These are phyloP conservation scores for Cyclocybe cylindracea DNA, from an alignment of 768 basidiomycete species.

Conservation along the genomic window DNA sequence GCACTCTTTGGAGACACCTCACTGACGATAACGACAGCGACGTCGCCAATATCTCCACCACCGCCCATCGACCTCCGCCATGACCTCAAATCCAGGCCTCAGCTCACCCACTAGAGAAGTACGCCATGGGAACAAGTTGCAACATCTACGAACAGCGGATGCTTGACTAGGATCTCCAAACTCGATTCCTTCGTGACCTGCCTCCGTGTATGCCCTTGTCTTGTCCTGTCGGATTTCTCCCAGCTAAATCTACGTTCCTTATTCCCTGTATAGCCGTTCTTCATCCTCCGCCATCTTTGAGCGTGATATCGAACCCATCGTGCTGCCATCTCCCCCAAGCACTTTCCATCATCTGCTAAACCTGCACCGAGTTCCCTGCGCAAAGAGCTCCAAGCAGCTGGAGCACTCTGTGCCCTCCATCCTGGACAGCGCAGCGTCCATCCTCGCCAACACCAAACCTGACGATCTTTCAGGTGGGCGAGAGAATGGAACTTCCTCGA, in stretches of 20 bases:
- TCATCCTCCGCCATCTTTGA: slow-evolving; percentile 92
- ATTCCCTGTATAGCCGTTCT: slow-evolving; percentile 47
- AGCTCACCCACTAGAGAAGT: slow-evolving; percentile 35
- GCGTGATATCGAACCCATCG: slow-evolving; percentile 79
- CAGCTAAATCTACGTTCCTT: slow-evolving; percentile 1
- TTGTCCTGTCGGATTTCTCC: not conserved
- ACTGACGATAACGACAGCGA: too few relatives aligned
- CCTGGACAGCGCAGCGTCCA: slow-evolving; percentile 78
- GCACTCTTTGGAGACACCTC: too few relatives aligned
- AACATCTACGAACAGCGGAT: slow-evolving; percentile 43
- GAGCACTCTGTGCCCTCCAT: slow-evolving; percentile 84
- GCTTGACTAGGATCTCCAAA: slow-evolving; percentile 57
- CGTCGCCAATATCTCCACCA: too few relatives aligned
- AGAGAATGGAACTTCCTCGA: too few relatives aligned
- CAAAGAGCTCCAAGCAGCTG: slow-evolving; percentile 70
- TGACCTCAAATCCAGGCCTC: slow-evolving; percentile 48
- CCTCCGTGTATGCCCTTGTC: slow-evolving; percentile 61
- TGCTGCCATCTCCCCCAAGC: slow-evolving; percentile 37
- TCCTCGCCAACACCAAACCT: slow-evolving; percentile 50
- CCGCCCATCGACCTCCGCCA: slow-evolving; percentile 58
- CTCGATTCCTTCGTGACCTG: slow-evolving; percentile 78
- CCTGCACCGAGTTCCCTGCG: slow-evolving; percentile 74
- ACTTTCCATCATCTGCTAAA: slow-evolving; percentile 40
- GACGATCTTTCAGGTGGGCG: slow-evolving; percentile 48
- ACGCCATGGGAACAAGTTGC: slow-evolving; percentile 38